Conservation (phyloP, 345 rosid species). For the Psidium friedrichsthalianum region DNA sequence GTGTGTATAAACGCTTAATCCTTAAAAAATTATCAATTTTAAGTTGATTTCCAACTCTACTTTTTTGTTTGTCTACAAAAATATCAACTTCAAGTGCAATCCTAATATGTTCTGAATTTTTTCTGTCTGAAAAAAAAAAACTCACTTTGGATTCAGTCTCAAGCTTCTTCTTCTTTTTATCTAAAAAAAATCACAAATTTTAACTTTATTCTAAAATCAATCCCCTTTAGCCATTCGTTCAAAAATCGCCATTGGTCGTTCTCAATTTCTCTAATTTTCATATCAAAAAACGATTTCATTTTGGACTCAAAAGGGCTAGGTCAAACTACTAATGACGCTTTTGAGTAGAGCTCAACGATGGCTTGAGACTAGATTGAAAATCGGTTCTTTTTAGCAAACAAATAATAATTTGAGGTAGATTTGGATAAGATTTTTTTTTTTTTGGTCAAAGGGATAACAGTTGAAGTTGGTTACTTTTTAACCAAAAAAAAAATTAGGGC, state of each 20-base stretch:
- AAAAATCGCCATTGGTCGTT: accelerated
- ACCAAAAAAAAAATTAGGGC: no score
- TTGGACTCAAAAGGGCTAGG: neutral
- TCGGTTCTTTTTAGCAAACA: neutral
- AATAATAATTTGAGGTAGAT: accelerated
- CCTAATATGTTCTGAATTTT: neutral
- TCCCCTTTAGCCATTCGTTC: accelerated
- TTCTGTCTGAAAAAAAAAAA: neutral
- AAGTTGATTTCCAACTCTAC: neutral
- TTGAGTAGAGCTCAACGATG: accelerated
- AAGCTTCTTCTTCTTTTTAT: neutral
- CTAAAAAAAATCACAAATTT: neutral
- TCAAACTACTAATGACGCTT: neutral
- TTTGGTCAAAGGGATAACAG: neutral
- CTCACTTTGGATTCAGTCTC: neutral
- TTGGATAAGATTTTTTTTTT: neutral
- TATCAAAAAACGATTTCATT: accelerated
- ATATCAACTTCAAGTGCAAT: neutral
- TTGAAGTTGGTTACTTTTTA: neutral
- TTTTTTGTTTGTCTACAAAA: neutral
- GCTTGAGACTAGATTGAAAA: neutral
- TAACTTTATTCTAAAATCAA: neutral
- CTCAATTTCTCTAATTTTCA: neutral
- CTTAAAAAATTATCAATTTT: neutral
- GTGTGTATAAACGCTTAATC: neutral